Base-by-base conservation (phyloP, 78 protist species). In the Dictyostelium intermedium region DNA sequence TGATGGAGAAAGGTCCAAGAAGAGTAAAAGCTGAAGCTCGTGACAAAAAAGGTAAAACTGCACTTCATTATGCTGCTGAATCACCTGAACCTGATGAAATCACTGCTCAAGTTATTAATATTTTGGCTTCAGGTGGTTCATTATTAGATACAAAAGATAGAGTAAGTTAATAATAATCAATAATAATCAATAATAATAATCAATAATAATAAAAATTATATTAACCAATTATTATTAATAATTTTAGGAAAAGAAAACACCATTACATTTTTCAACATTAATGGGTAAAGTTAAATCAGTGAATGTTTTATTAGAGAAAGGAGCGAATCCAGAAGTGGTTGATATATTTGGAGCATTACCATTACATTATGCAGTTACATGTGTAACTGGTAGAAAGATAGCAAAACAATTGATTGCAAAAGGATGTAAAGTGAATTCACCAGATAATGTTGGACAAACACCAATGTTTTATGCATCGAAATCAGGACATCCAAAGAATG, bases 21-120 rank as follows among this genome's bases (percentile, higher is more conserved):
- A 69, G 94, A 27, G 94, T 89, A 18, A 89, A 89, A 32, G 94
- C 94, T 30, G 92, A 93, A 45, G 96, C 96, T 16, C 84, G 96
- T 60, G 92, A 93, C 35, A 81, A 82, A 53, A 80, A 60, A 23
- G 91, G 92, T 50, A 93, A 76, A 76, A 93, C 96, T 47, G 73
- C 96, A 16, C 66, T 93, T 14, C 96, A 93, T 66, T 85, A 86
- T 76, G 85, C 96, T 1, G 14, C 60, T 2, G 92, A 83, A 41
- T 85, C 96, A 11, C 60, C 72, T 1, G 86, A 82, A 56, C 43
- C 80, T 1, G 94, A 89, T 50, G 94, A 89, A 8, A 80, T 80
- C 18, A 45, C 94, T 35, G 30, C 39, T 47, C 87, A 81, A 39
- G 82, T 89, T 34, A 56, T 89, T 41, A 14, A 8, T 1, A 30